Percentiles rank a stretch among this genome's conserved stretches.
phyloP scores from a whole-genome alignment of 495 filamentous ascomycete species.

The Penicillium paradoxum region DNA sequence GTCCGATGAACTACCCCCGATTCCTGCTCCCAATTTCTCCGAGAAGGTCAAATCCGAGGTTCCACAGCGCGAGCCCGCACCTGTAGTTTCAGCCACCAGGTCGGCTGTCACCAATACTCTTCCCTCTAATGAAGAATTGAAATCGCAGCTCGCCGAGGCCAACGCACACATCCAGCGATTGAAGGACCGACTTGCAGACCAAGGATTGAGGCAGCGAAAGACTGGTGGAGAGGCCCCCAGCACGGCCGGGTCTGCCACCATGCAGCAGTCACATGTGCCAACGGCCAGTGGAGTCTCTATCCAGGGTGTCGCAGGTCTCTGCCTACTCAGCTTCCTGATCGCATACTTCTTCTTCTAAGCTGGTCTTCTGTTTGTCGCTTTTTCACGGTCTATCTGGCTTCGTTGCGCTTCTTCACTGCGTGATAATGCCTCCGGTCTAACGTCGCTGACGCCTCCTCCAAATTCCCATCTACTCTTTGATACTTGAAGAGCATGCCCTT shows the following conservation, averaged over 20 bases:
- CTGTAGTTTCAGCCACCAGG: constrained; percentile 24
- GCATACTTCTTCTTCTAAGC: constrained; percentile 90
- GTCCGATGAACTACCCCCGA: constrained; percentile 31
- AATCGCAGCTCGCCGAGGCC: constrained; percentile 68
- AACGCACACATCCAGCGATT: constrained; percentile 67
- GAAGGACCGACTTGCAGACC: constrained; percentile 62
- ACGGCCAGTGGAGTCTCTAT: constrained; percentile 75
- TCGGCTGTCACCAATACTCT: constrained; percentile 41
- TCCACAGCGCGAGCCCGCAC: constrained; percentile 17
- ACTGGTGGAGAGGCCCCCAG: constrained; percentile 36
- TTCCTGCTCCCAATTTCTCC: constrained; percentile 39
- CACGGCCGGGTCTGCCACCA: constrained; percentile 33
- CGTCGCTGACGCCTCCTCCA: constrained; percentile 21
- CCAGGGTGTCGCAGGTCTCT: constrained; percentile 75
- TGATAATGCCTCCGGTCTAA: constrained; percentile 20
- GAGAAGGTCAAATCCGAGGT: constrained; percentile 40
- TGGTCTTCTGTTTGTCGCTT: constrained; percentile 15
- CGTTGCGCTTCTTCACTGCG: neutral
- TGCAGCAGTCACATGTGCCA: constrained; percentile 47
- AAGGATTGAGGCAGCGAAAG: constrained; percentile 68
- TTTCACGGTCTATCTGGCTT: constrained; percentile 9
- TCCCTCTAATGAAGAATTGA: constrained; percentile 58
- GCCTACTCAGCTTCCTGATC: constrained; percentile 83
- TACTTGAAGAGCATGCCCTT: constrained; percentile 24
- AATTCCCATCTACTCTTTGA: constrained; percentile 17